Evolutionary conservation across 139 green algal genomes (phyloP), one percentile per base, ranked within the genome.

Genomic region (Tetradesmus obliquus): DNA sequence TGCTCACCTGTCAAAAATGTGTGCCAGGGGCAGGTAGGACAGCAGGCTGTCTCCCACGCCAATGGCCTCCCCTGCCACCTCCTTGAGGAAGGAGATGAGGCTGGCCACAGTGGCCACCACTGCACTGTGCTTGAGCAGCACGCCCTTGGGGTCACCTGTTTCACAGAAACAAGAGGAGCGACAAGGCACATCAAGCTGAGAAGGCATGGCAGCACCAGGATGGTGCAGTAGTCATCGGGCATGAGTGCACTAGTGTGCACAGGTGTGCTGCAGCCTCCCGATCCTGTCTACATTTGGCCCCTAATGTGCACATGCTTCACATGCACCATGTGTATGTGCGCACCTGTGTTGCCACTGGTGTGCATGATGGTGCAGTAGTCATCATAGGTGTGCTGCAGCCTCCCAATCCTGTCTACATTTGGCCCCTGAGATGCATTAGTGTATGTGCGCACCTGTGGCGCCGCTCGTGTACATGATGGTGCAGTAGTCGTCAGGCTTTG

Each of bases 391-490:
- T 45, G 32, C 32, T 45, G 32, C 32, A 45, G 32, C 32, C 32
- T 45, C 32, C 32, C 32, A 45, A 45, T 45, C 32, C 32, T 45
- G 32, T 45, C 32, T 45, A 45, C 32, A 45, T 45, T 45, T 45
- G 32, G 32, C 32, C 32, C 32, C 32, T 45, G 32, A 45, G 32
- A 45, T 45, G 32, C 32, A 45, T 45, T 45, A 45, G 32, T 45
- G 32, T 45, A 45, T 45, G 32, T 45, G 32, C 32, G 32, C 32
- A 45, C 32, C 32, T 45, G 32, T 45, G 32, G 97, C 99, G 74
- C 97, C 97, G 32, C 84, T 95, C 12, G 97, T 99, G 95, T 99
- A 98, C 97, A 99, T 99, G 94, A 99, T 98, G 87, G 97, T 99
- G 94, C 95, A 98, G n/a, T 98, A 91, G 94, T 98, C 97, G 51